Conservation (phyloP, 2,329 filamentous ascomycete genomes). For the Bertia moriformis region DNA sequence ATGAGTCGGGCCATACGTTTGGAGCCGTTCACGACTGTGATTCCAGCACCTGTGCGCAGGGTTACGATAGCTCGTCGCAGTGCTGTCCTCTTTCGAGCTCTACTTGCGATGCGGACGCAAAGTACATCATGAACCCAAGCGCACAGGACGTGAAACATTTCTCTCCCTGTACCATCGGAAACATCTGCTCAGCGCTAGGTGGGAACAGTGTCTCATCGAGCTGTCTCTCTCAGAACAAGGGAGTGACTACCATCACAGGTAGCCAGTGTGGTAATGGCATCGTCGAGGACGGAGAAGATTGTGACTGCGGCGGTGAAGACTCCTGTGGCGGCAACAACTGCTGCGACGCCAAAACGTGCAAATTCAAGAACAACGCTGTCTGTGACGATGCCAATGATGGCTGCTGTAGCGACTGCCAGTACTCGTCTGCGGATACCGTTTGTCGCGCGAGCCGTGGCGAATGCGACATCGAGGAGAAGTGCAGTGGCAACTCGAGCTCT, state of each 20-base stretch:
- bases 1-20: conserved; percentile 54
- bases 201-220: conserved; percentile 43
- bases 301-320: conserved; percentile 49
- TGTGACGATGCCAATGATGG: conserved; percentile 39
- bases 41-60: conserved; percentile 9
- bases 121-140: conserved; percentile 58
- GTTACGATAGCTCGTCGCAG: conserved; percentile 1
- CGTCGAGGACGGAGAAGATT: conserved; percentile 54
- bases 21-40: conserved; percentile 57
- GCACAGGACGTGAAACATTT: conserved; percentile 43
- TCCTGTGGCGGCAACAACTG: conserved; percentile 44
- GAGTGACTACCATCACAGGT: conserved; percentile 43
- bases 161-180: conserved; percentile 50
- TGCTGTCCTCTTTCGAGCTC: conserved; percentile 42
- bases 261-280: conserved; percentile 58
- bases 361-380: conserved; percentile 41
- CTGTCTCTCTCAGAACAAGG: conserved; percentile 49
- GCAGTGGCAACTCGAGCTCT: conserved; percentile 35
- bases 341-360: conserved; percentile 50
- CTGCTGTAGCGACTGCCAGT: conserved; percentile 34
- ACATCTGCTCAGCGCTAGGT: conserved; percentile 49
- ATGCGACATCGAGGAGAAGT: conserved; percentile 50
- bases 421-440: conserved; percentile 31
- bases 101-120: conserved; percentile 39
- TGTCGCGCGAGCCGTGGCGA: conserved; percentile 42